phyloP scores from a whole-genome alignment of 352 stramenopile genomes.

The Phytophthora capsici region DNA sequence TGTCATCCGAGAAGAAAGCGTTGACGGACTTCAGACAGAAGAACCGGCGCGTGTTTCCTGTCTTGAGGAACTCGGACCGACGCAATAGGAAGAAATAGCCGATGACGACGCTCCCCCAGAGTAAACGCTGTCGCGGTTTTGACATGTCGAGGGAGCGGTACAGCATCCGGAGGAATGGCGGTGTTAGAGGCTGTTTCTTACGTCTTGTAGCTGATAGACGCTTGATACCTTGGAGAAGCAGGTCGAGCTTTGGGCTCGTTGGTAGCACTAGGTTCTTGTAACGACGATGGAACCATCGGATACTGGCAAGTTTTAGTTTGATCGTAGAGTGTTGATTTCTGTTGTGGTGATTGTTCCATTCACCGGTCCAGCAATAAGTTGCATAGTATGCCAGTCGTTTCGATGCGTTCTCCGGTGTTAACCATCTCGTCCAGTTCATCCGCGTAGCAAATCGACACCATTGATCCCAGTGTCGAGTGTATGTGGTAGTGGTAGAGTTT shows the following conservation, averaged over 20 bases:
- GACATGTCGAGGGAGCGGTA: slow-evolving; percentile 6
- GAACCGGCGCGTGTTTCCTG: no score
- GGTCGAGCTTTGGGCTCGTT: neutral
- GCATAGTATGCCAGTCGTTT: no score
- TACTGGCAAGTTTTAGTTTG: neutral
- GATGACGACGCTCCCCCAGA: no score
- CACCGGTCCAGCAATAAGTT: no score
- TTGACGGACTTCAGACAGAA: no score
- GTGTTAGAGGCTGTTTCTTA: slow-evolving; percentile 18
- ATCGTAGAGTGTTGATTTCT: slow-evolving; percentile 11
- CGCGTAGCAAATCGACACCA: slow-evolving; percentile 16
- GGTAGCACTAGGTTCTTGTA: neutral
- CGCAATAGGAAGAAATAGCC: no score
- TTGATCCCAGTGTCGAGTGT: no score
- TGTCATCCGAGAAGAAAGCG: slow-evolving; percentile 14
- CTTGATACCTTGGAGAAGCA: slow-evolving; percentile 9
- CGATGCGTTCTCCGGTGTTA: neutral
- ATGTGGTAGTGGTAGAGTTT: no score
- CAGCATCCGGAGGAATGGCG: slow-evolving; percentile 14
- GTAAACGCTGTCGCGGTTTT: no score
- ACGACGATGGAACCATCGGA: slow-evolving; percentile 8
- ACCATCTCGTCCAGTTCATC: slow-evolving; percentile 21
- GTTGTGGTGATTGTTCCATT: no score
- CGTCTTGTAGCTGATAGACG: neutral
- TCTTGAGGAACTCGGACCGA: no score